phyloP scores from a whole-genome alignment of 148 eudicot genomes.

The Tetragonia tetragonoides region DNA sequence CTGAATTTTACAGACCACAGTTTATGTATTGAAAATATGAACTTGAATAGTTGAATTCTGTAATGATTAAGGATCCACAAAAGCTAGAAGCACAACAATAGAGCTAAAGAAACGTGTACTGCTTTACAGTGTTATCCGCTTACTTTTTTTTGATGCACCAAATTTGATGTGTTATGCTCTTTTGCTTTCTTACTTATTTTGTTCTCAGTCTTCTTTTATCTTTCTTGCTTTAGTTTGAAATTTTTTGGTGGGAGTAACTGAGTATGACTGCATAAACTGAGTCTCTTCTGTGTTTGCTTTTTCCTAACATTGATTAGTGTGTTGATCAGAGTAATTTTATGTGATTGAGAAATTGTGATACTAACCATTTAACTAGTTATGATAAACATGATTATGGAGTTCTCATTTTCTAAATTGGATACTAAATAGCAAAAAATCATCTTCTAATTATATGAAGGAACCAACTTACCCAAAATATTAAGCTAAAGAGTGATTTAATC shows the following conservation, averaged over 20 bases:
- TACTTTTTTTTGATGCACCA: constrained; percentile 10
- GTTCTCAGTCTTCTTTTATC: constrained; percentile 7
- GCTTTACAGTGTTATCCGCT: constrained; percentile 2
- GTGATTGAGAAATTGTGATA: neutral
- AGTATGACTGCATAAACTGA: neutral
- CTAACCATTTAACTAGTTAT: constrained; percentile 5
- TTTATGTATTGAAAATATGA: neutral
- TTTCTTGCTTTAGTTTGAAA: constrained; percentile 25
- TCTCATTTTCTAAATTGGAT: too few species aligned
- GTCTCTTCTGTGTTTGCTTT: constrained; percentile 2
- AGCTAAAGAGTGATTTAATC: too few species aligned
- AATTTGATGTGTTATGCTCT: constrained; percentile 12
- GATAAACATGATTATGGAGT: too few species aligned
- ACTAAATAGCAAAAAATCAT: neutral
- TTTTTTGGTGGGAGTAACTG: constrained; percentile 2
- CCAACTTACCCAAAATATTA: too few species aligned
- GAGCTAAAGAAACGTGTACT: constrained; percentile 4
- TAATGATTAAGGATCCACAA: neutral
- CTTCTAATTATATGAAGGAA: neutral
- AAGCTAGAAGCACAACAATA: neutral
- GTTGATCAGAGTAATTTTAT: neutral
- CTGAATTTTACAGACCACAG: neutral
- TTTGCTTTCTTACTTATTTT: constrained; percentile 1
- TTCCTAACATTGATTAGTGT: neutral
- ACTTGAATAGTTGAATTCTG: neutral